Percentiles rank a stretch among this genome's conserved stretches.
Evolutionary conservation across 2,329 filamentous ascomycete species (phyloP).

Genomic region (Colletotrichum chlorophyti): DNA sequence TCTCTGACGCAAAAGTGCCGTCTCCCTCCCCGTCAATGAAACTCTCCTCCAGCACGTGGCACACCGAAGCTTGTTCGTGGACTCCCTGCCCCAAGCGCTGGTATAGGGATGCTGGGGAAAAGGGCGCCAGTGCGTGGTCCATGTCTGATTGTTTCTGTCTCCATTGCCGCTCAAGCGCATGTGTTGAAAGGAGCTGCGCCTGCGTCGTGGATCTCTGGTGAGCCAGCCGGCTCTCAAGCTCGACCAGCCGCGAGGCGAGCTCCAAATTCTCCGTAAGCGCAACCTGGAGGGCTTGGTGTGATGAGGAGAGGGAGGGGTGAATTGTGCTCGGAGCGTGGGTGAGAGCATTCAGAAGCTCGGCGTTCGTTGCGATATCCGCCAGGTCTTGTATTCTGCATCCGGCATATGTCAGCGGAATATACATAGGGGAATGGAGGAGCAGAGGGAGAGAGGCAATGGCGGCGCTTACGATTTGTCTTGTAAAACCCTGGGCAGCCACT

Average conservation of each 20-base stretch:
- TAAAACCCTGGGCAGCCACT: conserved; percentile 80
- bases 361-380: conserved; percentile 69
- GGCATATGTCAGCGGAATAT: background rate
- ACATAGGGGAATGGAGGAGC: conserved; percentile 5
- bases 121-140: conserved; percentile 83
- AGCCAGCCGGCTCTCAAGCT: conserved; percentile 63
- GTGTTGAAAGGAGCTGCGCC: conserved; percentile 80
- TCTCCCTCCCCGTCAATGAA: conserved; percentile 72
- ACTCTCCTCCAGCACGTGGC: conserved; percentile 87
- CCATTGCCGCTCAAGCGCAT: conserved; percentile 92
- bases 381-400: conserved; percentile 77
- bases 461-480: conserved; percentile 79
- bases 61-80: conserved; percentile 82
- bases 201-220: conserved; percentile 75
- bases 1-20: conserved; percentile 67
- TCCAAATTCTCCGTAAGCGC: conserved; percentile 75
- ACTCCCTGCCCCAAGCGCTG: conserved; percentile 79
- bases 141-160: conserved; percentile 86
- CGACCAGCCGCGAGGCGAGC: conserved; percentile 68
- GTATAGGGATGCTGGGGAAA: conserved; percentile 87
- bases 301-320: conserved; percentile 74
- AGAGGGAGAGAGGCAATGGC: conserved; percentile 29
- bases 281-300: conserved; percentile 68
- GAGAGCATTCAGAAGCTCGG: conserved; percentile 75
- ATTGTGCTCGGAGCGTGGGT: conserved; percentile 69